These are phyloP conservation scores for Musa acuminata DNA, from an alignment of 176 grass and related monocot genomes.

Conservation along the genomic window DNA sequence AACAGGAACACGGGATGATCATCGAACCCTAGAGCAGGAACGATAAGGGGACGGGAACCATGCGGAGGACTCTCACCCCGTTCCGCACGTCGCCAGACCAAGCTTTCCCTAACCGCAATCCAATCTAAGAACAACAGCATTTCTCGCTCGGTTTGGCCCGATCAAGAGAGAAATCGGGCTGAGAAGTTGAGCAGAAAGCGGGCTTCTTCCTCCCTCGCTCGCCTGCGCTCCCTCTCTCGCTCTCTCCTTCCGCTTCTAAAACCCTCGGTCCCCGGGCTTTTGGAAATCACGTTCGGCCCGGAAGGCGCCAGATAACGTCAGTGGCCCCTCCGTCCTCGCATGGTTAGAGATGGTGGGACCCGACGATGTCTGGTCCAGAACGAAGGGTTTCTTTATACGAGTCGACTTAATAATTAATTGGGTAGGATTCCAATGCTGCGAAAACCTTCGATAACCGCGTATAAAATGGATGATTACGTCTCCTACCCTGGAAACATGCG, in stretches of 20 bases:
- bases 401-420: too few species aligned
- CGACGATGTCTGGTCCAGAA: too few species aligned
- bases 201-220: not conserved
- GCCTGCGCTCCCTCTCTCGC: not conserved
- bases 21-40: not conserved
- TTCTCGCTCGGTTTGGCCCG: not conserved
- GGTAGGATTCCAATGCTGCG: too few species aligned
- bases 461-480: too few species aligned
- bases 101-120: not conserved
- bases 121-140: not conserved
- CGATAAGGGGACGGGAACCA: not conserved
- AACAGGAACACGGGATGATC: not conserved
- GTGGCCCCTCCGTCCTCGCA: not conserved
- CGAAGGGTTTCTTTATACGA: too few species aligned
- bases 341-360: too few species aligned
- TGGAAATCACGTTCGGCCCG: not conserved
- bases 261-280: slow-evolving; percentile 11
- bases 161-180: not conserved
- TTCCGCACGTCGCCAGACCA: not conserved
- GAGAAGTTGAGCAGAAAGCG: not conserved
- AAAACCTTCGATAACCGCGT: too few species aligned
- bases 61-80: not conserved
- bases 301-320: not conserved
- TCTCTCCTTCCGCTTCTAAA: slow-evolving; percentile 17
- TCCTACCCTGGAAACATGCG: too few species aligned